Conservation (phyloP, 73 alveolate genomes). For the Tetrahymena thermophila region DNA sequence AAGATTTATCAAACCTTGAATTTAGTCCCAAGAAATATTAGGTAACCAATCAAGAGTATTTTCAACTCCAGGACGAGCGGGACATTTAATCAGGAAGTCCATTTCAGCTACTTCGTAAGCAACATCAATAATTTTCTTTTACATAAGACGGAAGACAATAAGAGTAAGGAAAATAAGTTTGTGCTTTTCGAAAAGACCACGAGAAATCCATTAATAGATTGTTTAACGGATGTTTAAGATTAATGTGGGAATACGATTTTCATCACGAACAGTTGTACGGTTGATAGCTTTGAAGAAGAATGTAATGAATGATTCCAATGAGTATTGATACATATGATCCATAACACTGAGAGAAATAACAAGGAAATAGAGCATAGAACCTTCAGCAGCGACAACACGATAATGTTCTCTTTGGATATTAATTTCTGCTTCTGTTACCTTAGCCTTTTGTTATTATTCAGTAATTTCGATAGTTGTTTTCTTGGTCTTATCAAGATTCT, state of each 20-base stretch:
- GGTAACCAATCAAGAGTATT: slow-evolving; percentile 99
- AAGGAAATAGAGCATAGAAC: slow-evolving; percentile 99
- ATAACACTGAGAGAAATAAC: slow-evolving; percentile 95
- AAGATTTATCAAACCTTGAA: slow-evolving; percentile 90
- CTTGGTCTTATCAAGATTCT: slow-evolving; percentile 94
- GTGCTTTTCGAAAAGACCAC: slow-evolving; percentile 99
- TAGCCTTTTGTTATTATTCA: slow-evolving; percentile 77
- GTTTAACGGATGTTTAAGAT: slow-evolving; percentile 95
- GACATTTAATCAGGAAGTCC: slow-evolving; percentile 47
- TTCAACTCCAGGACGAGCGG: slow-evolving; percentile 77
- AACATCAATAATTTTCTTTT: slow-evolving; percentile 84
- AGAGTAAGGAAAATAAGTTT: slow-evolving; percentile 96
- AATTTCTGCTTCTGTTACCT: slow-evolving; percentile 95
- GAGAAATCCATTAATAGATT: slow-evolving; percentile 96
- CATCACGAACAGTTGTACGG: slow-evolving; percentile 90
- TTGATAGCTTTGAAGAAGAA: slow-evolving; percentile 99
- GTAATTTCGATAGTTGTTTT: slow-evolving; percentile 92
- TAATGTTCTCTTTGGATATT: slow-evolving; percentile 96
- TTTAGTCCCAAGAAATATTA: slow-evolving; percentile 92
- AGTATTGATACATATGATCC: slow-evolving; percentile 99
- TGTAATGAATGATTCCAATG: slow-evolving; percentile 94
- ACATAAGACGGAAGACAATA: slow-evolving; percentile 97
- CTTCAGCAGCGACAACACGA: slow-evolving; percentile 99
- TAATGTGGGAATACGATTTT: slow-evolving; percentile 85
- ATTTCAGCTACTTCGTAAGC: slow-evolving; percentile 48